Evolutionary conservation across 176 grass and related monocot genomes (phyloP).

Genomic region (Eleusine coracana): DNA sequence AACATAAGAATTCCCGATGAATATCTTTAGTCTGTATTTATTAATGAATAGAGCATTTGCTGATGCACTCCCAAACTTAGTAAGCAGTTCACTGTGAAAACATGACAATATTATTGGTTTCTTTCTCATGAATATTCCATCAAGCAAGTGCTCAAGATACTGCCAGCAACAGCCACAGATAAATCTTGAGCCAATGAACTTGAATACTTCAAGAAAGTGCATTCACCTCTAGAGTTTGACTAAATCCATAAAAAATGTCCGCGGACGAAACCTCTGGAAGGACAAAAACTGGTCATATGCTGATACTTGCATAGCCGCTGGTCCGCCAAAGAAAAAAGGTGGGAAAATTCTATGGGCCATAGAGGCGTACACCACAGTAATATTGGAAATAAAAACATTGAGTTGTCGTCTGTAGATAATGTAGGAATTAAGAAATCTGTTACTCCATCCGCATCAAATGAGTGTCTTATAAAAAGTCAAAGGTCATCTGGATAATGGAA

Average conservation of each 20-base stretch:
- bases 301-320: constrained; percentile 8
- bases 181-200: neutral
- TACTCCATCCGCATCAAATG: neutral
- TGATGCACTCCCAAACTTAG: constrained; percentile 9
- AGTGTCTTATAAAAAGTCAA: neutral
- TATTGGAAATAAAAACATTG: neutral
- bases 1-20: neutral
- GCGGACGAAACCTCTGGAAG: constrained; percentile 14
- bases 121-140: neutral
- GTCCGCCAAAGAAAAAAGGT: constrained; percentile 4
- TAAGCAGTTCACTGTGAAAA: constrained; percentile 14
- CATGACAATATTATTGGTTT: neutral
- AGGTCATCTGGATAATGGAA: neutral
- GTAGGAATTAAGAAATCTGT: neutral
- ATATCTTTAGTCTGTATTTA: neutral
- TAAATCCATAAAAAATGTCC: constrained; percentile 10
- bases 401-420: neutral
- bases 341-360: neutral
- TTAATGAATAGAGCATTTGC: neutral
- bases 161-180: neutral
- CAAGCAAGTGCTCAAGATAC: neutral
- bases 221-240: constrained; percentile 13
- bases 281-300: constrained; percentile 34
- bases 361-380: constrained; percentile 14
- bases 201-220: neutral